Evolutionary conservation across 768 basidiomycete species (phyloP).

Genomic region (Russula brevipes): DNA sequence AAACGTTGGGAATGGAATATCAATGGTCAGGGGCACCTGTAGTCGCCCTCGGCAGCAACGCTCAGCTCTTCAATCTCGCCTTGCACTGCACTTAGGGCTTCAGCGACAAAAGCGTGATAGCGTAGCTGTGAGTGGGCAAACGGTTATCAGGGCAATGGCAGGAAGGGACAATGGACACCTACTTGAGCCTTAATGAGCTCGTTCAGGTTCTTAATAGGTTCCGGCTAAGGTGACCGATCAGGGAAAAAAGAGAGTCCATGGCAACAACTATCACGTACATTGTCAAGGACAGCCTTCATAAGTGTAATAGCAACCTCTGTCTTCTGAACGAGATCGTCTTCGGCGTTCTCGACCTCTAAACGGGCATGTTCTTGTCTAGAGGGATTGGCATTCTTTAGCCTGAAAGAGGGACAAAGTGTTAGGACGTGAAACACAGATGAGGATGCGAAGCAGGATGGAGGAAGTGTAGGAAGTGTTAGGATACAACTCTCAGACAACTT

Average conservation of each 20-base stretch:
- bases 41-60: slow-evolving; percentile 91
- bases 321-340: slow-evolving; percentile 95
- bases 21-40: slow-evolving; percentile 50
- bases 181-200: slow-evolving; percentile 89
- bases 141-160: neutral
- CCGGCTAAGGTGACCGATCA: slow-evolving; percentile 54
- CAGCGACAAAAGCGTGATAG: slow-evolving; percentile 72
- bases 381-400: slow-evolving; percentile 72
- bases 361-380: slow-evolving; percentile 86
- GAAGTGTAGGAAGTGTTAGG: neutral
- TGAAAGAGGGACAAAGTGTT: slow-evolving; percentile 31
- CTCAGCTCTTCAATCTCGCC: slow-evolving; percentile 92
- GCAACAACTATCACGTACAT: slow-evolving; percentile 49
- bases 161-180: slow-evolving; percentile 17
- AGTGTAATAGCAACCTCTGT: slow-evolving; percentile 95
- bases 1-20: neutral
- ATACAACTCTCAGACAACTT: slow-evolving; percentile 29
- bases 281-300: slow-evolving; percentile 98
- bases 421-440: neutral
- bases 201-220: slow-evolving; percentile 91
- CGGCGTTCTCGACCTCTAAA: slow-evolving; percentile 87
- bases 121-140: slow-evolving; percentile 44
- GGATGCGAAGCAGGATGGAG: too few species aligned
- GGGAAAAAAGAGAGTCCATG: neutral
- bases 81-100: slow-evolving; percentile 74